These are phyloP conservation scores for Epichloe aotearoae DNA, from an alignment of 2,329 filamentous ascomycete genomes.

Conservation along the genomic window DNA sequence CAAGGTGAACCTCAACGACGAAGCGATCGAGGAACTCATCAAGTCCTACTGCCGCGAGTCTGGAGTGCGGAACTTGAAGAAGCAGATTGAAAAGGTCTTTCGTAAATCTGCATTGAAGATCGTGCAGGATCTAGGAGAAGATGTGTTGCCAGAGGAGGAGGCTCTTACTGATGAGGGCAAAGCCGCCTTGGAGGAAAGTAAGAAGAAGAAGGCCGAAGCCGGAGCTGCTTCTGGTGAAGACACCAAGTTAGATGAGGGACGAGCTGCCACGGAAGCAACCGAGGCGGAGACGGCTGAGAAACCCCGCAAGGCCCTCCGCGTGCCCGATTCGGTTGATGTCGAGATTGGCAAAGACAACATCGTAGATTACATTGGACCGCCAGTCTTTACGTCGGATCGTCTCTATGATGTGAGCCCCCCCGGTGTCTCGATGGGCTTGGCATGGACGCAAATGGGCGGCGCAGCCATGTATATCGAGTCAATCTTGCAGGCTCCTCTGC, in stretches of 20 bases:
- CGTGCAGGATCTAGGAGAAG: constrained; percentile 84
- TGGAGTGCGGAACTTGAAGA: constrained; percentile 94
- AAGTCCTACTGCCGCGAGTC: constrained; percentile 98
- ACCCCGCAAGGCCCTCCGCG: constrained; percentile 64
- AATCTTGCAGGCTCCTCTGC: constrained; percentile 75
- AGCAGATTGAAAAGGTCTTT: constrained; percentile 99
- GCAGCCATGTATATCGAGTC: constrained; percentile 95
- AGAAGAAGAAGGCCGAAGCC: constrained; percentile 56
- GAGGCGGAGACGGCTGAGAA: constrained; percentile 39
- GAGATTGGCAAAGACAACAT: constrained; percentile 78
- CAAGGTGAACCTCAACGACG: constrained; percentile 73
- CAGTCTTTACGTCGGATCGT: constrained; percentile 88
- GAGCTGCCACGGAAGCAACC: constrained; percentile 18
- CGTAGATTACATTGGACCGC: constrained; percentile 92
- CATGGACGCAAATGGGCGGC: constrained; percentile 95
- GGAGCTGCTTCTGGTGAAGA: constrained; percentile 29
- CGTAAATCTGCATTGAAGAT: constrained; percentile 95
- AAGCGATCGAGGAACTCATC: constrained; percentile 90
- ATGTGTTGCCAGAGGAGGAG: constrained; percentile 64
- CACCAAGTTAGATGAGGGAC: constrained; percentile 10
- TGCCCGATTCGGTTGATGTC: constrained; percentile 79
- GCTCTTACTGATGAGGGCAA: constrained; percentile 81
- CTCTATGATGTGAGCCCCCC: constrained; percentile 88
- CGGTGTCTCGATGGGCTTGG: constrained; percentile 93
- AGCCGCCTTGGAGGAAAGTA: constrained; percentile 54